Evolutionary conservation across 2,329 filamentous ascomycete species (phyloP).

Genomic region (Talaromyces sp.): DNA sequence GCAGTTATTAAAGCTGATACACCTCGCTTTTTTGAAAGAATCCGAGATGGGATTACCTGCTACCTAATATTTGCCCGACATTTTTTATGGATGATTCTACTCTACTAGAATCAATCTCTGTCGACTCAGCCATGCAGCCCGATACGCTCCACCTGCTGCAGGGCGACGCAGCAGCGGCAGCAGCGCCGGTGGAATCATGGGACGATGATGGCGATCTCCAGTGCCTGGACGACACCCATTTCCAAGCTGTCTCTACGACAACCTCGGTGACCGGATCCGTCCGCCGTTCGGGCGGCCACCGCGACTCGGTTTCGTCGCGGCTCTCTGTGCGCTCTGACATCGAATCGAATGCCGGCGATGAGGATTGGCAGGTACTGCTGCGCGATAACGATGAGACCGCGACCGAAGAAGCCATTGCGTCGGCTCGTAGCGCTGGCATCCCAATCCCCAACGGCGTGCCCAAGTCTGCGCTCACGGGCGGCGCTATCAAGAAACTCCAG

Average conservation of each 20-base stretch:
- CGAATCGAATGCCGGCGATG: constrained; percentile 68
- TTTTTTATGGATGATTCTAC: not conserved
- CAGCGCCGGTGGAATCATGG: constrained; percentile 42
- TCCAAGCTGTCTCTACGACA: constrained; percentile 39
- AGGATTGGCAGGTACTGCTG: constrained; percentile 82
- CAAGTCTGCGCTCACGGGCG: constrained; percentile 80
- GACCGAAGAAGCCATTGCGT: constrained; percentile 77
- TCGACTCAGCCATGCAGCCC: constrained; percentile 29
- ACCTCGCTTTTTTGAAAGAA: not conserved
- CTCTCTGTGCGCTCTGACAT: constrained; percentile 77
- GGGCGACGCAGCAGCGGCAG: constrained; percentile 28
- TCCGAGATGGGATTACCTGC: not conserved
- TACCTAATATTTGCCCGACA: not conserved
- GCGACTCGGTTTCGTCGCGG: constrained; percentile 76
- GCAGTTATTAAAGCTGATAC: not conserved
- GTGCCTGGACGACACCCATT: constrained; percentile 40
- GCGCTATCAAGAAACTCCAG: constrained; percentile 86
- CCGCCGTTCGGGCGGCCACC: constrained; percentile 41
- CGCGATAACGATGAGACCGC: constrained; percentile 79
- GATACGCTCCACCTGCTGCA: constrained; percentile 27
- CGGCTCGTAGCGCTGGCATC: constrained; percentile 83
- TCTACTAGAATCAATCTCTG: not conserved
- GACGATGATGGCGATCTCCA: constrained; percentile 45
- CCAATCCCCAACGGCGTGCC: constrained; percentile 83
- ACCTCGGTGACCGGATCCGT: constrained; percentile 40